These are phyloP conservation scores for Stephanodiscus triporus DNA, from an alignment of 108 stramenopile genomes.

Conservation along the genomic window DNA sequence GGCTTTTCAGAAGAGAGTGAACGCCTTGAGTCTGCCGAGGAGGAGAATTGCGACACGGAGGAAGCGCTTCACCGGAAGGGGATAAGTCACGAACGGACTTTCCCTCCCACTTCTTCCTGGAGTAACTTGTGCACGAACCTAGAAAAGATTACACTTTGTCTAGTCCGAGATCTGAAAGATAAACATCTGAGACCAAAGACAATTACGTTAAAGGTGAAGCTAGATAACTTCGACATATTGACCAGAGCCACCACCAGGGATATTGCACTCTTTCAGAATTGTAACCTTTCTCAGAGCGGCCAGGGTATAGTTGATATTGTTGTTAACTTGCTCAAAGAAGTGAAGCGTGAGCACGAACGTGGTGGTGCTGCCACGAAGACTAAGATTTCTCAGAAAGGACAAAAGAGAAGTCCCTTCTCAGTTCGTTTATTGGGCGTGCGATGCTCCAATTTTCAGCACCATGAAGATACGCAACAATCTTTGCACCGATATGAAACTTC, in stretches of 20 bases:
- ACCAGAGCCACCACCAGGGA: slow-evolving; percentile 39
- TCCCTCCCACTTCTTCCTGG: slow-evolving; percentile 64
- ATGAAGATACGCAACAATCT: slow-evolving; percentile 45
- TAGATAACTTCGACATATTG: slow-evolving; percentile 72
- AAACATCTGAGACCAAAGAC: slow-evolving; percentile 68
- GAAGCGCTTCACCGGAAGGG: slow-evolving; percentile 62
- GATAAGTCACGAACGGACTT: slow-evolving; percentile 94
- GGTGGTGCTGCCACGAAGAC: not conserved
- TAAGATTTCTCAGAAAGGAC: slow-evolving; percentile 9
- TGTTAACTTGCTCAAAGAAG: slow-evolving; percentile 52
- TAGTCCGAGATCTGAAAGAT: slow-evolving; percentile 67
- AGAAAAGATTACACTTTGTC: slow-evolving; percentile 61
- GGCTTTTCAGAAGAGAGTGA: slow-evolving; percentile 56
- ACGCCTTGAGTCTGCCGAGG: slow-evolving; percentile 8
- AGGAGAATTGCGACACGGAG: slow-evolving; percentile 22
- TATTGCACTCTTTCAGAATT: slow-evolving; percentile 31
- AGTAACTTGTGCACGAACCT: slow-evolving; percentile 61
- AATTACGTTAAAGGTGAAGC: slow-evolving; percentile 85
- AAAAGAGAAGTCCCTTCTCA: slow-evolving; percentile 41
- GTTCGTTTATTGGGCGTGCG: slow-evolving; percentile 84
- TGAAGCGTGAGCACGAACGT: slow-evolving; percentile 26
- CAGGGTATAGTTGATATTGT: slow-evolving; percentile 58
- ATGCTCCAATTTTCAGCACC: slow-evolving; percentile 68
- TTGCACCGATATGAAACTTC: slow-evolving; percentile 18
- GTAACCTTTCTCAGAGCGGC: slow-evolving; percentile 30